Conservation (phyloP, 1,139 yeast species). For the Yamadazyma buinensis region DNA sequence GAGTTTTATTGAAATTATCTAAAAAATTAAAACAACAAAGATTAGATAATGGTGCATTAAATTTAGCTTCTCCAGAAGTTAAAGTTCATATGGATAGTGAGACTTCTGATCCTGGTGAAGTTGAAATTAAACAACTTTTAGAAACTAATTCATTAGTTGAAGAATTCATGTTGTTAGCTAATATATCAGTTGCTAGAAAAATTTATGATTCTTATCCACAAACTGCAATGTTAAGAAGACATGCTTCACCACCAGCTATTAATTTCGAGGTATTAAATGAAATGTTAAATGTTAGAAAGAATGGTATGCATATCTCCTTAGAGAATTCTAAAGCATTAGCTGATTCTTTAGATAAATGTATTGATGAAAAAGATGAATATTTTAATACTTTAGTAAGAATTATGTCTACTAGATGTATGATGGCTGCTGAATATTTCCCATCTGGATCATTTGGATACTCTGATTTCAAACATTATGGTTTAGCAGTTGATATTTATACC, state of each 20-base stretch:
- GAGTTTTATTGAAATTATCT: slow-evolving; percentile 72
- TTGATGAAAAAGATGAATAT: slow-evolving; percentile 77
- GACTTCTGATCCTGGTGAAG: slow-evolving; percentile 95
- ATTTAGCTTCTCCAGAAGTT: slow-evolving; percentile 96
- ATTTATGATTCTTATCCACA: slow-evolving; percentile 93
- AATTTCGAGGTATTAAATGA: slow-evolving; percentile 88
- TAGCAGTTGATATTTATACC: slow-evolving; percentile 95
- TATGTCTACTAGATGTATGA: slow-evolving; percentile 98
- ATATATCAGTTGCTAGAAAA: slow-evolving; percentile 90
- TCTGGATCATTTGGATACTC: slow-evolving; percentile 90
- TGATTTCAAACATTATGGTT: slow-evolving; percentile 96
- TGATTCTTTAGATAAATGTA: slow-evolving; percentile 86
- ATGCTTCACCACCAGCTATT: slow-evolving; percentile 92
- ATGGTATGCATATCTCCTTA: slow-evolving; percentile 67
- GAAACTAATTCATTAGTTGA: slow-evolving; percentile 96
- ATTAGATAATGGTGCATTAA: slow-evolving; percentile 92
- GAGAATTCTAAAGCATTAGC: slow-evolving; percentile 92
- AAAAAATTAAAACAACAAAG: slow-evolving; percentile 82
- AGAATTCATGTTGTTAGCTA: slow-evolving; percentile 97
- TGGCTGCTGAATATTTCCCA: slow-evolving; percentile 97
- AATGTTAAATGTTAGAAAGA: slow-evolving; percentile 79
- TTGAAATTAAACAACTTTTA: slow-evolving; percentile 80
- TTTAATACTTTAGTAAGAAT: slow-evolving; percentile 92
- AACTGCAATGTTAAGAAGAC: slow-evolving; percentile 97
- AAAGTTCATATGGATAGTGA: slow-evolving; percentile 97